Percentiles rank a stretch among this genome's conserved stretches.
These are phyloP conservation scores for Dimocarpus longan DNA, from an alignment of 345 rosid genomes.

Conservation along the genomic window DNA sequence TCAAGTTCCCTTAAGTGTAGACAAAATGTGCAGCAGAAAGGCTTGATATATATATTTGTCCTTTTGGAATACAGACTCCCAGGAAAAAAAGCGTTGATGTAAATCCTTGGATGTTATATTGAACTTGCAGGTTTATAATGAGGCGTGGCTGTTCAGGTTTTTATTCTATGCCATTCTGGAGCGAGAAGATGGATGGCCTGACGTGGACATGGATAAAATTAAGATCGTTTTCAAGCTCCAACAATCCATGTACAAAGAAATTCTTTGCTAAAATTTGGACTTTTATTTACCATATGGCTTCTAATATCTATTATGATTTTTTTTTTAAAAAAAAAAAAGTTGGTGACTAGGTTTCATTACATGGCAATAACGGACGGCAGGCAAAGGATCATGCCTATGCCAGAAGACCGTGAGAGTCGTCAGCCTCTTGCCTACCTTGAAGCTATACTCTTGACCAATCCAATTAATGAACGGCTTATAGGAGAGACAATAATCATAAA, in stretches of 20 bases:
- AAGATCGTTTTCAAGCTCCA: constrained; percentile 82
- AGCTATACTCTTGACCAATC: constrained; percentile 79
- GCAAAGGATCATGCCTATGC: constrained; percentile 73
- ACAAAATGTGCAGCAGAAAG: constrained; percentile 60
- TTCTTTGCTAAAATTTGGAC: background rate
- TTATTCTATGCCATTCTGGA: constrained; percentile 73
- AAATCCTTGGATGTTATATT: too few relatives aligned
- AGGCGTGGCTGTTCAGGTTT: constrained; percentile 71
- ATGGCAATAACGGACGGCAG: constrained; percentile 79
- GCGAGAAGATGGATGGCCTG: constrained; percentile 76
- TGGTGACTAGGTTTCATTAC: constrained; percentile 57
- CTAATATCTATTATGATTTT: too few relatives aligned
- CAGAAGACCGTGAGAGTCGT: constrained; percentile 46
- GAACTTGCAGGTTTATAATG: constrained; percentile 58
- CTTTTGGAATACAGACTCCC: background rate
- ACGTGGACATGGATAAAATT: constrained; percentile 81
- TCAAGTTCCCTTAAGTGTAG: constrained; percentile 72
- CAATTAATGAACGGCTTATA: constrained; percentile 48
- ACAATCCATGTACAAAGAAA: constrained; percentile 42
- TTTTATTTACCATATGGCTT: background rate
- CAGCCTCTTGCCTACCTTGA: constrained; percentile 67
- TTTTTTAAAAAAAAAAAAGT: background rate
- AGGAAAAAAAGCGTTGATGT: too few relatives aligned
- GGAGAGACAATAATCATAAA: too few relatives aligned
- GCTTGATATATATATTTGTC: background rate